These are phyloP conservation scores for Didymella arachidicola DNA, from an alignment of 2,329 filamentous ascomycete genomes.

Conservation along the genomic window DNA sequence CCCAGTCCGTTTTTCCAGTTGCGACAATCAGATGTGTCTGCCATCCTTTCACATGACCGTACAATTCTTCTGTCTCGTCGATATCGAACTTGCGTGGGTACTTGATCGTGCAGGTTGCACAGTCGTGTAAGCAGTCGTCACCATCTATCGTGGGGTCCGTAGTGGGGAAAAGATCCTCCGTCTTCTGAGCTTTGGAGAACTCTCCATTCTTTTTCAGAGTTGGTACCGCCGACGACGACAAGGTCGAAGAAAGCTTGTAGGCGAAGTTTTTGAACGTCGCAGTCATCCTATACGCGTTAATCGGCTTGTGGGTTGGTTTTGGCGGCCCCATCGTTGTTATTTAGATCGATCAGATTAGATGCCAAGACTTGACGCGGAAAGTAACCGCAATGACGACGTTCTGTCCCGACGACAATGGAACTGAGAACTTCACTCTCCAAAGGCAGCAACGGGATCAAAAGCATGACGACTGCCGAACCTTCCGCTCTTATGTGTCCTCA, in stretches of 20 bases:
- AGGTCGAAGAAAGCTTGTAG: constrained; percentile 46
- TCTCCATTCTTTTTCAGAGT: constrained; percentile 47
- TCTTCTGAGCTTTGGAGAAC: constrained; percentile 58
- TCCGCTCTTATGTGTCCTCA: neutral
- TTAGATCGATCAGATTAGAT: constrained; percentile 40
- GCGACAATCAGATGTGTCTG: constrained; percentile 89
- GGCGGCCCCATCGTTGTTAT: constrained; percentile 29
- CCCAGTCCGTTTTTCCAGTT: constrained; percentile 97
- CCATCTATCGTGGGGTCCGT: constrained; percentile 81
- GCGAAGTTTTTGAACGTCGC: constrained; percentile 48
- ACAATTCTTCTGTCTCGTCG: constrained; percentile 79
- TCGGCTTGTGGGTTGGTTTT: constrained; percentile 33
- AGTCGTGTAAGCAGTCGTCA: constrained; percentile 88
- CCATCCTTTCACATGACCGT: constrained; percentile 86
- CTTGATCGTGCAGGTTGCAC: constrained; percentile 77
- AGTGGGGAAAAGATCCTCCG: constrained; percentile 71
- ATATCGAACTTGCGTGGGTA: constrained; percentile 79
- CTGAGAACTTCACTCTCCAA: neutral
- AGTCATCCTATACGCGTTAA: constrained; percentile 49
- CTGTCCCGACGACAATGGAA: neutral
- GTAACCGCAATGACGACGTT: constrained; percentile 31
- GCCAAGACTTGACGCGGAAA: constrained; percentile 43
- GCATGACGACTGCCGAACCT: neutral
- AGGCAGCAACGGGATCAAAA: neutral
- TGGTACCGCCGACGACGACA: constrained; percentile 43